Conservation (phyloP, 345 rosid genomes). For the Heritiera fomes region DNA sequence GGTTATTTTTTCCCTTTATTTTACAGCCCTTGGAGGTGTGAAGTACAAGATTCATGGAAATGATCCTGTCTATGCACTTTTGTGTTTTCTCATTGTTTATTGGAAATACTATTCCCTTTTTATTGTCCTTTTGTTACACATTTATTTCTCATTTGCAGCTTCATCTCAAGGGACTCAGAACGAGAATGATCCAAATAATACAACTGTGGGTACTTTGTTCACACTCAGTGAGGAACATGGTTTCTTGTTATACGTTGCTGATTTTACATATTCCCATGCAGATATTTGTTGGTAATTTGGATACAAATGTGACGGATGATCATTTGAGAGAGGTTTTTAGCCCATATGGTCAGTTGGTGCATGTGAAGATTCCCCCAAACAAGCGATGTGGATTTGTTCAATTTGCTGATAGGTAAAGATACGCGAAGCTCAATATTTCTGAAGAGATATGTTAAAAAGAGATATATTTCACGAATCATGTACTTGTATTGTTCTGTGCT, state of each 20-base stretch:
- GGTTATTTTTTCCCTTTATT: neutral
- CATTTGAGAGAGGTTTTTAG: conserved; percentile 70
- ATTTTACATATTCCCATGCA: conserved; percentile 31
- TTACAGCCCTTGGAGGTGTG: neutral
- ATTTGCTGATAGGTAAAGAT: conserved; percentile 68
- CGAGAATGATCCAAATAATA: conserved; percentile 85
- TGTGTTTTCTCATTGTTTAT: conserved; percentile 1
- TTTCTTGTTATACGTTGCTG: conserved; percentile 2
- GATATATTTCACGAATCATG: too few species aligned
- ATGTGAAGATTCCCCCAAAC: conserved; percentile 80
- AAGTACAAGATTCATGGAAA: neutral
- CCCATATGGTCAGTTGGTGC: conserved; percentile 72
- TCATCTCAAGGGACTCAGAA: conserved; percentile 61
- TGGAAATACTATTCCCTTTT: neutral
- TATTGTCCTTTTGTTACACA: conserved; percentile 14
- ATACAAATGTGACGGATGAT: conserved; percentile 71
- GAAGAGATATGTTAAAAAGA: neutral
- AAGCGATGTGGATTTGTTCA: conserved; percentile 95
- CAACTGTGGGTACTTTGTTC: conserved; percentile 66
- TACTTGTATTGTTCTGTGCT: neutral
- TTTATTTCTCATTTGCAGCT: conserved; percentile 57
- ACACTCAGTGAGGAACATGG: neutral
- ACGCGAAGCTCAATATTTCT: neutral
- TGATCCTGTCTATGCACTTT: neutral
- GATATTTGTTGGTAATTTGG: conserved; percentile 93